Evolutionary conservation across 192 early-diverging fungal genomes (phyloP).

Genomic region (Gryganskiella cystojenkinii): DNA sequence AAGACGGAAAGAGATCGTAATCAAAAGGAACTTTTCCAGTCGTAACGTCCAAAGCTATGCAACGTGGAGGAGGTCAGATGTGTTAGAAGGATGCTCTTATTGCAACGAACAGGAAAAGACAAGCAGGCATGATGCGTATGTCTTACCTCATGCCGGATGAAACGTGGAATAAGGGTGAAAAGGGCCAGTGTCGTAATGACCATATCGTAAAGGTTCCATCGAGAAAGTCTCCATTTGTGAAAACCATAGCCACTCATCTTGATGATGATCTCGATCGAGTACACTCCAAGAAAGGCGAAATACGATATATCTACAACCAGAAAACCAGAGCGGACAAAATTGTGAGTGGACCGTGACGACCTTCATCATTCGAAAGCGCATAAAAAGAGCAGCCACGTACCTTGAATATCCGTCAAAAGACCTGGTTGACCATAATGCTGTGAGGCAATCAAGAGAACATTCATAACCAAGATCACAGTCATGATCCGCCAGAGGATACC

Average conservation of each 20-base stretch:
- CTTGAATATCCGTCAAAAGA: constrained; percentile 45
- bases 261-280: constrained; percentile 30
- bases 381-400: neutral
- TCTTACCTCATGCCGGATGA: constrained; percentile 40
- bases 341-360: no score
- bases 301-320: constrained; percentile 45
- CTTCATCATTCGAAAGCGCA: neutral
- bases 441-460: constrained; percentile 58
- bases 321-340: constrained; percentile 18
- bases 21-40: constrained; percentile 40
- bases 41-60: constrained; percentile 38
- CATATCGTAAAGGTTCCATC: constrained; percentile 46
- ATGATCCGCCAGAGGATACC: constrained; percentile 60
- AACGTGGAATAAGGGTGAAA: constrained; percentile 42
- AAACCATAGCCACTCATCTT: constrained; percentile 40
- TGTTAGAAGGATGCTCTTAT: neutral
- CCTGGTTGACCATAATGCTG: constrained; percentile 34
- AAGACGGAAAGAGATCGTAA: constrained; percentile 47
- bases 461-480: constrained; percentile 57
- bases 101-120: neutral
- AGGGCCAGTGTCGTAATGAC: constrained; percentile 28
- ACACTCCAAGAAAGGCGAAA: constrained; percentile 36
- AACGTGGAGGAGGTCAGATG: neutral
- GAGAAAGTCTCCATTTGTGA: constrained; percentile 46
- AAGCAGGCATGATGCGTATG: no score